phyloP scores from a whole-genome alignment of 2,329 filamentous ascomycete genomes.

The Trichophyton mentagrophytes region DNA sequence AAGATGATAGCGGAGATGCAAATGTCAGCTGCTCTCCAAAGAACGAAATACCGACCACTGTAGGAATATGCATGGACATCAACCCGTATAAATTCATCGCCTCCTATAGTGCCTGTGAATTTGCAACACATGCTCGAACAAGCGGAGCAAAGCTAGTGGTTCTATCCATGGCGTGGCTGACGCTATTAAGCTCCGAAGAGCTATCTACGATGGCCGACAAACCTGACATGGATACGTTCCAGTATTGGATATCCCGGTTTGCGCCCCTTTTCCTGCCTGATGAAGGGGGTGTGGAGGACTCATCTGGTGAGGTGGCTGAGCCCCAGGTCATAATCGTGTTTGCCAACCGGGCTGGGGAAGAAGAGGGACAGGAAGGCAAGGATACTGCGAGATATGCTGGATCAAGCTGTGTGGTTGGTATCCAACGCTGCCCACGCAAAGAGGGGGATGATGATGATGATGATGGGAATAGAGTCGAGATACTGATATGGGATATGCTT shows the following conservation, averaged over 20 bases:
- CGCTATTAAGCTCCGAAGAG: conserved; percentile 37
- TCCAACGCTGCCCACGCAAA: conserved; percentile 12
- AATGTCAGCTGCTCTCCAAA: conserved; percentile 9
- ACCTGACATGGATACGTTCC: conserved; percentile 48
- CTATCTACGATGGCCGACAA: conserved; percentile 31
- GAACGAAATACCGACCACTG: conserved; percentile 27
- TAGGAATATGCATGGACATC: conserved; percentile 44
- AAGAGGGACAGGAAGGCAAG: conserved; percentile 25
- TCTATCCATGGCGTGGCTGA: conserved; percentile 53
- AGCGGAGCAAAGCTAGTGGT: conserved; percentile 41
- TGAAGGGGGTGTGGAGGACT: conserved; percentile 18
- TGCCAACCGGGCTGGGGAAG: conserved; percentile 35
- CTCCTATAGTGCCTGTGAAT: conserved; percentile 48
- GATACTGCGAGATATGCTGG: conserved; percentile 36
- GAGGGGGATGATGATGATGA: conserved; percentile 8
- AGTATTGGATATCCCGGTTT: conserved; percentile 51
- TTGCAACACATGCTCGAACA: conserved; percentile 42
- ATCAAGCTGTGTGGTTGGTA: conserved; percentile 34
- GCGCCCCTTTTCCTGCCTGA: conserved; percentile 35
- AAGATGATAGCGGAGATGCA: background rate
- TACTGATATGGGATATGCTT: conserved; percentile 36
- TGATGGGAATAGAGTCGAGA: conserved; percentile 16
- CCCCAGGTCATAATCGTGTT: conserved; percentile 33
- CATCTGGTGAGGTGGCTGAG: conserved; percentile 9
- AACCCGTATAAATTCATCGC: conserved; percentile 51